Percentiles rank a stretch among this genome's conserved stretches.
Conservation (phyloP, 148 eudicot genomes). For the Selenicereus undatus region DNA sequence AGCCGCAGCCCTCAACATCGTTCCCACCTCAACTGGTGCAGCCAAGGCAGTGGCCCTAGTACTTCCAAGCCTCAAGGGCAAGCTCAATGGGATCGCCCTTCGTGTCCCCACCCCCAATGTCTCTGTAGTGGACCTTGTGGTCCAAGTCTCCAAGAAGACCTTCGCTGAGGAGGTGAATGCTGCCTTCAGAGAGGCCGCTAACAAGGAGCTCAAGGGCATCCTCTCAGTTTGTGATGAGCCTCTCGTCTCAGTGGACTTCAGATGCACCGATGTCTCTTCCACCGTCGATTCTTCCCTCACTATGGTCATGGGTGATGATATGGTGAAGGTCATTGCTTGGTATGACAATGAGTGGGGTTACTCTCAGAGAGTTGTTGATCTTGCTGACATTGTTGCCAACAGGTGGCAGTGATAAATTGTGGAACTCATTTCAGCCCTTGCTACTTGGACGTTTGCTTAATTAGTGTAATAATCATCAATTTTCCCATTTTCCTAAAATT, state of each 20-base stretch:
- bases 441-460: slow-evolving; percentile 68
- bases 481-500: not conserved
- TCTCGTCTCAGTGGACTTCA: slow-evolving; percentile 86
- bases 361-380: slow-evolving; percentile 10
- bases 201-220: slow-evolving; percentile 79
- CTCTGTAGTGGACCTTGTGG: not conserved
- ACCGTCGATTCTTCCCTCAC: slow-evolving; percentile 89
- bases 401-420: not conserved
- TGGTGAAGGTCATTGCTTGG: slow-evolving; percentile 99
- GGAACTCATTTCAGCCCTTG: slow-evolving; percentile 37
- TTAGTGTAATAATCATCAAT: slow-evolving; percentile 7
- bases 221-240: slow-evolving; percentile 94
- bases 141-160: slow-evolving; percentile 6
- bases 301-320: slow-evolving; percentile 99
- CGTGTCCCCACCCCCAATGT: slow-evolving; percentile 1
- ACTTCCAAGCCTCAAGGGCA: slow-evolving; percentile 43
- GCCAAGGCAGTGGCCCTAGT: slow-evolving; percentile 97
- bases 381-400: slow-evolving; percentile 2
- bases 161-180: slow-evolving; percentile 85
- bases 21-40: slow-evolving; percentile 96
- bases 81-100: slow-evolving; percentile 8
- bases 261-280: slow-evolving; percentile 87
- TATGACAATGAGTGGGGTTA: slow-evolving; percentile 96
- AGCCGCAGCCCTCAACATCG: slow-evolving; percentile 98
- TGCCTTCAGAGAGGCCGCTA: slow-evolving; percentile 81